Evolutionary conservation across 768 basidiomycete species (phyloP), one percentile per base, ranked within the genome.

Genomic region (Myochromella boudieri): DNA sequence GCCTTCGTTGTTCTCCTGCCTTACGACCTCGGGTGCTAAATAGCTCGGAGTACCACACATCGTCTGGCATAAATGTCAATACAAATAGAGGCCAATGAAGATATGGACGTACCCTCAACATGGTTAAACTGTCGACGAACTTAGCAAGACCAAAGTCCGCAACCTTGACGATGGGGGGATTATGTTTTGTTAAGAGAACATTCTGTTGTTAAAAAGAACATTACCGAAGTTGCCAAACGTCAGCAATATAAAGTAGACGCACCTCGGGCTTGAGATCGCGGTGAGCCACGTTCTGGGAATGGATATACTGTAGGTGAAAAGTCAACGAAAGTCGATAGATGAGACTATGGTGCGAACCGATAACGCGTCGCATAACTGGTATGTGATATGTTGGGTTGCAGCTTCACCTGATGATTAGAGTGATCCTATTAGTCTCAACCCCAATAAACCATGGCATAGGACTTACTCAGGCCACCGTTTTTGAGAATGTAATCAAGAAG

Each of bases 131-230:
- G 52, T 91, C 84, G 18, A 91, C 82, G n/a, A 87, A 82, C 63
- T 98, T 99, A 1, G 95, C 95, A 6, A 97, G 79, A 3, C 95
- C 95, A 61, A 97, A 99, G 65, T 97, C 95, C 2, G 95, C 95
- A 12, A 97, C 85, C 61, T 97, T 97, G 56, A 91, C 82, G 1
- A 69, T 65, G 0, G 87, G 87, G 0, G 87, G 88, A 2, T 71
- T 53, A 32, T 84, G 79, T 8, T 61, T 70, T 1, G 92, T 94
- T n/a, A 97, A 65, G 1, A 95, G 77, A 6, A 95, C 82, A 55
- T 95, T 95, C 85, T 90, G 47, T 11, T 15, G 4, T 15, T 37
- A 10, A 22, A 22, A 46, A 1, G 37, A 47, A 48, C 6, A 25
- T n/a, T 9, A n/a, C 34, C 32, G 1, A 22, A 32, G 18, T 40